phyloP scores from a whole-genome alignment of 441 rosid species.

The Populus hybrid region DNA sequence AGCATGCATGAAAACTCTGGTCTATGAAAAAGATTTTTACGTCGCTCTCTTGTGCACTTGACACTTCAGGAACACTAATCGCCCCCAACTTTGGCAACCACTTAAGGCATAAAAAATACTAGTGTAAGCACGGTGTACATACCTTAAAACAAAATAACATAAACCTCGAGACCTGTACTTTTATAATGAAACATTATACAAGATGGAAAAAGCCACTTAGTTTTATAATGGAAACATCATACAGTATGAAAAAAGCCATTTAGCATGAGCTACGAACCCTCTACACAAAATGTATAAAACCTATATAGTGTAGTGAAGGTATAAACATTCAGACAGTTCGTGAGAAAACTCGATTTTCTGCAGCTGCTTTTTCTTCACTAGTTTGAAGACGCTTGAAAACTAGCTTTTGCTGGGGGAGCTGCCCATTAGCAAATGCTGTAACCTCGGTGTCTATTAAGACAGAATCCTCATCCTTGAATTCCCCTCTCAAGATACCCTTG shows the following conservation, averaged over 20 bases:
- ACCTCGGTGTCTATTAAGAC: conserved; percentile 69
- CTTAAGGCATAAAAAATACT: too few relatives aligned
- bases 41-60: too few relatives aligned
- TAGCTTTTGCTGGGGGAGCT: conserved; percentile 81
- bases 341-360: conserved; percentile 36
- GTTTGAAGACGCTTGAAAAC: conserved; percentile 50
- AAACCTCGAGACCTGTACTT: too few relatives aligned
- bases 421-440: conserved; percentile 68
- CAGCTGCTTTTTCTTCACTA: conserved; percentile 26
- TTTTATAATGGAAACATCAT: too few relatives aligned
- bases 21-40: too few relatives aligned
- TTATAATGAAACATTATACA: too few relatives aligned
- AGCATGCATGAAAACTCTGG: too few relatives aligned
- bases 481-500: conserved; percentile 90
- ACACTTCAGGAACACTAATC: too few relatives aligned
- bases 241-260: not conserved
- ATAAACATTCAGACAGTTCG: conserved; percentile 23
- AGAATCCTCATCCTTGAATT: conserved; percentile 76
- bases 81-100: too few relatives aligned
- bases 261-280: not conserved
- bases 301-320: not conserved
- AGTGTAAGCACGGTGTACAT: too few relatives aligned
- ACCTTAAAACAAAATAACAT: too few relatives aligned
- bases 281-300: conserved; percentile 2
- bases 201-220: not conserved